These are phyloP conservation scores for Penicillium nucicola DNA, from an alignment of 495 filamentous ascomycete species.

Conservation along the genomic window DNA sequence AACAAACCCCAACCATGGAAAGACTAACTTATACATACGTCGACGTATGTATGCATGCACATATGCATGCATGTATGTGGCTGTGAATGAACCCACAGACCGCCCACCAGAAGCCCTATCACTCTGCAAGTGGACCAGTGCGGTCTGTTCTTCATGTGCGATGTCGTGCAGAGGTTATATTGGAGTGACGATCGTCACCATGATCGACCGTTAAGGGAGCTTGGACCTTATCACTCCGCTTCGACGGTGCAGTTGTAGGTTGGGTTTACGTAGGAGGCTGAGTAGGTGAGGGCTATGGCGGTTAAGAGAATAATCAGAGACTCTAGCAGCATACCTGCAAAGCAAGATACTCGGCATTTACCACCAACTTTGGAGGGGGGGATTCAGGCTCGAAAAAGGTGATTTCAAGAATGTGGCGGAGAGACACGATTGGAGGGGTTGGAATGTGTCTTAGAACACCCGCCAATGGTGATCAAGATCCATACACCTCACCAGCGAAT, in stretches of 20 bases:
- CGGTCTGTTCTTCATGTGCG: slow-evolving; percentile 10
- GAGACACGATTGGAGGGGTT: slow-evolving; percentile 14
- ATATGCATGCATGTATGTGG: background rate
- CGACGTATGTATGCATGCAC: background rate
- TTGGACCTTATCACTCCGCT: slow-evolving; percentile 21
- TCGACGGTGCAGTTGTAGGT: background rate
- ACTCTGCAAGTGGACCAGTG: slow-evolving; percentile 16
- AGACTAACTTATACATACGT: background rate
- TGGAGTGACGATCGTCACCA: slow-evolving; percentile 18
- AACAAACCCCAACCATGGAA: background rate
- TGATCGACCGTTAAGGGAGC: slow-evolving; percentile 21
- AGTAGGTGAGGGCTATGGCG: slow-evolving; percentile 1
- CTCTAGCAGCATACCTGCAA: background rate
- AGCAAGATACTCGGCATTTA: background rate
- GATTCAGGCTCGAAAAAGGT: background rate
- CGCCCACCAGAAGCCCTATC: slow-evolving; percentile 9
- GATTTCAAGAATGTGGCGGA: slow-evolving; percentile 24
- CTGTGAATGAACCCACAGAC: slow-evolving; percentile 3
- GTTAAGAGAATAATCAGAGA: slow-evolving; percentile 1
- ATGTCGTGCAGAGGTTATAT: slow-evolving; percentile 25
- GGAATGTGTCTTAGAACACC: slow-evolving; percentile 27
- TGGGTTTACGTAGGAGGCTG: background rate
- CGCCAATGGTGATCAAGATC: slow-evolving; percentile 10
- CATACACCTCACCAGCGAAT: slow-evolving; percentile 16
- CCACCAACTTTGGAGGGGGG: background rate